These are phyloP conservation scores for Byssothecium circinans DNA, from an alignment of 2,329 filamentous ascomycete genomes.

Conservation along the genomic window DNA sequence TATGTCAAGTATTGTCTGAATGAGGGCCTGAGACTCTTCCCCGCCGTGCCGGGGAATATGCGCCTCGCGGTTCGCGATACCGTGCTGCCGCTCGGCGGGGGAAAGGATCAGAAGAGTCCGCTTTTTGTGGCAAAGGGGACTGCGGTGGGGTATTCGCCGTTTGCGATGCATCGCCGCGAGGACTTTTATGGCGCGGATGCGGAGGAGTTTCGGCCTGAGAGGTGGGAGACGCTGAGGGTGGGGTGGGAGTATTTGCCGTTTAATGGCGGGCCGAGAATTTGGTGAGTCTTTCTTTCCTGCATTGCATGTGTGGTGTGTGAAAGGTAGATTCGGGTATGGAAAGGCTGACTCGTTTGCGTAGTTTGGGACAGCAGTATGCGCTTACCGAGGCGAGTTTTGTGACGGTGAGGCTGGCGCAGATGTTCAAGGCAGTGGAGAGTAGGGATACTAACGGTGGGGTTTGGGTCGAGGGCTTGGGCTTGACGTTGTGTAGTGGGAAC, in stretches of 20 bases:
- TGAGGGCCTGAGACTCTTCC: conserved; percentile 59
- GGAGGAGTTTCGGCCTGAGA: conserved; percentile 51
- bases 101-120: conserved; percentile 52
- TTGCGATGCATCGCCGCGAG: conserved; percentile 14
- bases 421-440: conserved; percentile 33
- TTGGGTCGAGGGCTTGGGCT: conserved; percentile 31
- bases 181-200: conserved; percentile 42
- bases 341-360: too few species aligned
- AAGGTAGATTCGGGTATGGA: too few species aligned
- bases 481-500: neutral
- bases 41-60: conserved; percentile 59
- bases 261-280: conserved; percentile 44
- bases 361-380: conserved; percentile 41
- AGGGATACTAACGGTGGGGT: conserved; percentile 25
- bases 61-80: conserved; percentile 54
- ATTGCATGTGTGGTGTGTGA: too few species aligned
- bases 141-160: conserved; percentile 44
- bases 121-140: conserved; percentile 55
- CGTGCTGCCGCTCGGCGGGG: conserved; percentile 54
- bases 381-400: conserved; percentile 41
- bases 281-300: too few species aligned
- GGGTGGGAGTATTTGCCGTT: conserved; percentile 46
- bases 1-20: conserved; percentile 64
- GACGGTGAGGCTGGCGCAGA: conserved; percentile 34
- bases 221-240: conserved; percentile 47